Conservation (phyloP, 345 rosid species). For the Draba incana region DNA sequence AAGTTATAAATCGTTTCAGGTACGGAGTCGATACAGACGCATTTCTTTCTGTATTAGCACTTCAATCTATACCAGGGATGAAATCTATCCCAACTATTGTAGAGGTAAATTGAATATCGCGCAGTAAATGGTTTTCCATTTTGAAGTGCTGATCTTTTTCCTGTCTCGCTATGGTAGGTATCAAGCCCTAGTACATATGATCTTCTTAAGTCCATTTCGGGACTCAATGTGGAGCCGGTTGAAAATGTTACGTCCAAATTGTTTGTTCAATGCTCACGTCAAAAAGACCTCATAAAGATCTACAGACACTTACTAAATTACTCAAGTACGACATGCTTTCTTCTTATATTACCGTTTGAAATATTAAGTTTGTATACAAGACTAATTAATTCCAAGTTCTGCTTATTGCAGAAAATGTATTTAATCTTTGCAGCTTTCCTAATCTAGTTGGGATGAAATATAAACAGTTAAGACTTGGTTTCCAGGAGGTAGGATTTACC, state of each 20-base stretch:
- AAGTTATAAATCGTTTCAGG: conserved; percentile 54
- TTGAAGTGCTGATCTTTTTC: conserved; percentile 3
- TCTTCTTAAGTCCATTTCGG: conserved; percentile 83
- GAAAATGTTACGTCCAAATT: conserved; percentile 90
- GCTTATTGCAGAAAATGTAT: conserved; percentile 82
- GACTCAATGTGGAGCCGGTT: conserved; percentile 85
- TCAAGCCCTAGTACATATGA: conserved; percentile 77
- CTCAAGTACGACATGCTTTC: conserved; percentile 61
- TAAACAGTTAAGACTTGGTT: conserved; percentile 69
- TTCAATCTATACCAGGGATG: conserved; percentile 78
- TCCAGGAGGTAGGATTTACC: conserved; percentile 62
- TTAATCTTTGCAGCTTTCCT: conserved; percentile 87
- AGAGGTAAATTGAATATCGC: conserved; percentile 58
- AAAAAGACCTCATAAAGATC: conserved; percentile 88
- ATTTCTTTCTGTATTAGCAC: conserved; percentile 89
- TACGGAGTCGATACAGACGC: conserved; percentile 93
- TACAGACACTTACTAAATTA: conserved; percentile 92
- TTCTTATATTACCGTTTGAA: not conserved
- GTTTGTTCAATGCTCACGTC: conserved; percentile 98
- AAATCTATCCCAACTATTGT: conserved; percentile 86
- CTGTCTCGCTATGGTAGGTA: conserved; percentile 54
- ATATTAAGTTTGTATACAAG: conserved; percentile 9
- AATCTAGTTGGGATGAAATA: conserved; percentile 64
- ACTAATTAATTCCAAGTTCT: conserved; percentile 42
- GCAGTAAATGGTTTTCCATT: conserved; percentile 12